Percentiles rank a stretch among this genome's conserved stretches.
These are phyloP conservation scores for Penicillium hordei DNA, from an alignment of 2,329 filamentous ascomycete genomes.

Conservation along the genomic window DNA sequence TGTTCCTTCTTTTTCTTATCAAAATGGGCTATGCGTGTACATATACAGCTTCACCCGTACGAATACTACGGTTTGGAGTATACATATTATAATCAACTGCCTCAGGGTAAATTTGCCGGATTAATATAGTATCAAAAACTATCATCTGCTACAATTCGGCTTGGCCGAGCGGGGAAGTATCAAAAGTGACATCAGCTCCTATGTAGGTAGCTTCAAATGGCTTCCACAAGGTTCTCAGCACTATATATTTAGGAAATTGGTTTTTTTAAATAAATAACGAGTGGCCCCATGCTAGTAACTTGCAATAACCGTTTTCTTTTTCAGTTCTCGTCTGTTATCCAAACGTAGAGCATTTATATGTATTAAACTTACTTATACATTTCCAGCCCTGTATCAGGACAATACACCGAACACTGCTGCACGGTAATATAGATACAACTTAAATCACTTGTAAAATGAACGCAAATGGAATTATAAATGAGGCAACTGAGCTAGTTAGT, in stretches of 20 bases:
- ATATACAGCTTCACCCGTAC: not conserved
- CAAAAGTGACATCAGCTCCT: not conserved
- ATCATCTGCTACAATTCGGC: not conserved
- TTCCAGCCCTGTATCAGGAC: not conserved
- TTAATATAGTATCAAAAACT: not conserved
- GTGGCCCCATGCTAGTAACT: not conserved
- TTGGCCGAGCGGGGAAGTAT: slow-evolving; percentile 4
- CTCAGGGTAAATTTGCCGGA: not conserved
- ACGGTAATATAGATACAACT: not conserved
- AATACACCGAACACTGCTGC: not conserved
- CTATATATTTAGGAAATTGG: no score
- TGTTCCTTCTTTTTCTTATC: not conserved
- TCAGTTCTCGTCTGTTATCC: not conserved
- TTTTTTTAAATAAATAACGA: not conserved
- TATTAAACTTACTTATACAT: not conserved
- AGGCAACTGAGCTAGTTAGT: no score
- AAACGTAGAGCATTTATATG: not conserved
- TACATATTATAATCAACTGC: not conserved
- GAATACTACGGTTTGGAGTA: not conserved
- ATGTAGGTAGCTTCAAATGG: not conserved
- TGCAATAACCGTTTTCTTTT: not conserved
- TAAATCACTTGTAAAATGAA: not conserved
- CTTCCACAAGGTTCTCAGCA: not conserved
- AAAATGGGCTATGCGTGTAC: not conserved
- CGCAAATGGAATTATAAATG: no score